Conservation (phyloP, 176 grass and related monocot genomes). For the Carex myosuroides region DNA sequence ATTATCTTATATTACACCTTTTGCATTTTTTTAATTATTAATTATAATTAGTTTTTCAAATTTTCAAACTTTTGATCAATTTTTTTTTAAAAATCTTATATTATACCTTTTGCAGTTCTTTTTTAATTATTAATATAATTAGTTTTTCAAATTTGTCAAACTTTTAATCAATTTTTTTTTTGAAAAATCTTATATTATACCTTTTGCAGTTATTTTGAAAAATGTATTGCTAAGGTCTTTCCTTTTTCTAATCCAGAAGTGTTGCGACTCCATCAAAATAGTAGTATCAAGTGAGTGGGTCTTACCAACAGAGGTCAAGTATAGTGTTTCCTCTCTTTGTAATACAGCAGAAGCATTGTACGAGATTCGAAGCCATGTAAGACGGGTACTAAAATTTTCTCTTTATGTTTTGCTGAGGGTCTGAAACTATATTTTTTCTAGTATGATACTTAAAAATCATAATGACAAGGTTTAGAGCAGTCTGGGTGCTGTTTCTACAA, state of each 20-base stretch:
- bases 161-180: no score
- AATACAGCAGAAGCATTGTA: slow-evolving; percentile 55
- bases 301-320: slow-evolving; percentile 47
- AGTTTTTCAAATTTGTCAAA: no score
- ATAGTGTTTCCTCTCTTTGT: slow-evolving; percentile 43
- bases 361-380: slow-evolving; percentile 37
- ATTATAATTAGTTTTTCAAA: no score
- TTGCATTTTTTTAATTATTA: no score
- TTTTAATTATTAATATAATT: no score
- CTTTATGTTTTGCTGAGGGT: not conserved
- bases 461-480: not conserved
- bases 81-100: no score
- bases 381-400: slow-evolving; percentile 45
- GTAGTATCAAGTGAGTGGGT: slow-evolving; percentile 62
- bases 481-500: not conserved
- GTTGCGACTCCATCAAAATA: slow-evolving; percentile 26
- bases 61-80: no score
- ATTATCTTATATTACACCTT: no score
- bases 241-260: slow-evolving; percentile 57
- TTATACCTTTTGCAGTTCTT: no score
- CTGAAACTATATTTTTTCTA: not conserved
- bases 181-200: no score
- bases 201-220: no score
- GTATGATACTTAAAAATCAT: not conserved
- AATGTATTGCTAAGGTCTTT: slow-evolving; percentile 25